Evolutionary conservation across 2,329 filamentous ascomycete genomes (phyloP).

Genomic region (Sclerotinia nivalis): DNA sequence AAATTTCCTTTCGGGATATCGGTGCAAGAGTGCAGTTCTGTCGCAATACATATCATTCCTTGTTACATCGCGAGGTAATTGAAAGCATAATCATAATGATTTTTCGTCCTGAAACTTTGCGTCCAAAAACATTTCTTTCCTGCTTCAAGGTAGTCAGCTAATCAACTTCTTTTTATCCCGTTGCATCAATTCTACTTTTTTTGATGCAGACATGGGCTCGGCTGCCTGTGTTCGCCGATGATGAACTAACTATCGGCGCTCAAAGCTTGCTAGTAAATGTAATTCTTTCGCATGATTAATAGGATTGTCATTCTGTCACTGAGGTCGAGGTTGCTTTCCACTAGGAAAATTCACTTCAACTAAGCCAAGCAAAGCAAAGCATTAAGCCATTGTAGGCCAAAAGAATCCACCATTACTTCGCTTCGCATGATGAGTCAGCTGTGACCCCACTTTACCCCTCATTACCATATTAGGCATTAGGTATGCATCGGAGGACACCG

Average conservation of each 20-base stretch:
- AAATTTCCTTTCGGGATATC: neutral
- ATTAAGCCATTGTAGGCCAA: too few relatives aligned
- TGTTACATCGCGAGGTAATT: neutral
- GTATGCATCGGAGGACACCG: neutral
- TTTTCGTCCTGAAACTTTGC: too few relatives aligned
- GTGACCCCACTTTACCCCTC: neutral
- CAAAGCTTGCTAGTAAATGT: neutral
- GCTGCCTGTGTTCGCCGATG: neutral
- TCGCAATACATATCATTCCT: neutral
- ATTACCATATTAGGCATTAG: neutral
- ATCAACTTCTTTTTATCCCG: too few relatives aligned
- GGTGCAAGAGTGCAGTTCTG: neutral
- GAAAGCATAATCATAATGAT: too few relatives aligned
- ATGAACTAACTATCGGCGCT: neutral
- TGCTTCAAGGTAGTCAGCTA: too few relatives aligned
- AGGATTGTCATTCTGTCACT: neutral
- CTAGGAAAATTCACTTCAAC: too few relatives aligned
- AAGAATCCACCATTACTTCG: neutral
- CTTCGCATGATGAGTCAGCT: neutral
- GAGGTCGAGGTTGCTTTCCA: neutral
- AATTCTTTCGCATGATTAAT: neutral
- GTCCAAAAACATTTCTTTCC: too few relatives aligned
- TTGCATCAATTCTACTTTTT: too few relatives aligned
- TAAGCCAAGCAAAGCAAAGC: too few relatives aligned
- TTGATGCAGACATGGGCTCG: accelerated